These are phyloP conservation scores for Phytophthora hibernalis DNA, from an alignment of 352 stramenopile species.

Conservation along the genomic window DNA sequence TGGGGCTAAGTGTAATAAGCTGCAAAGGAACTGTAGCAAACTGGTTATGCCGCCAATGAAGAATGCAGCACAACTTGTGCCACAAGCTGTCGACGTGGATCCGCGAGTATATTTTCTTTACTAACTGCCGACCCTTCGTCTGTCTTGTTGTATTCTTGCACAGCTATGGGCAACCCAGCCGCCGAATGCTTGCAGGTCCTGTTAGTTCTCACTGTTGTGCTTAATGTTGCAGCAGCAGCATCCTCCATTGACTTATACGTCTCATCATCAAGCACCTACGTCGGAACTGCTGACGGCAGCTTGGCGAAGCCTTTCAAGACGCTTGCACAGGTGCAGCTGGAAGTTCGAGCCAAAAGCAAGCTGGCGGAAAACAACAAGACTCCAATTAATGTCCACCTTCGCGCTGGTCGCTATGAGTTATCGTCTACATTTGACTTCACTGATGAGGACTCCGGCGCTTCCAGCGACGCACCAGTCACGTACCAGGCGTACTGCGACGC, in stretches of 20 bases:
- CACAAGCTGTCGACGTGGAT: neutral
- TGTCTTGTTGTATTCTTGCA: conserved; percentile 1
- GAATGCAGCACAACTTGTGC: neutral
- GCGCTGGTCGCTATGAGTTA: conserved; percentile 62
- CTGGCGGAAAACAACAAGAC: conserved; percentile 24
- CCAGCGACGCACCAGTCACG: conserved; percentile 42
- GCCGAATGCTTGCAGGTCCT: neutral
- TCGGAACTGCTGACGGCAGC: conserved; percentile 50
- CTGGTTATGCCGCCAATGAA: conserved; percentile 18
- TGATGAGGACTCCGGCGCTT: conserved; percentile 47
- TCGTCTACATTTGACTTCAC: conserved; percentile 62
- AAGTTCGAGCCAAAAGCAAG: conserved; percentile 42
- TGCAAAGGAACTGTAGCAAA: conserved; percentile 13
- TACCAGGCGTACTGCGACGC: conserved; percentile 81
- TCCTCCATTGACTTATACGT: conserved; percentile 61
- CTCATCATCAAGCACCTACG: conserved; percentile 52
- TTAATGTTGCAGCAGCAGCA: neutral
- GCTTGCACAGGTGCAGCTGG: conserved; percentile 51
- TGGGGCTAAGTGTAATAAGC: conserved; percentile 11
- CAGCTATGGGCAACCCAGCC: neutral
- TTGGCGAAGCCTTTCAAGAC: conserved; percentile 59
- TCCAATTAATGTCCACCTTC: conserved; percentile 69
- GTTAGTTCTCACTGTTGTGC: conserved; percentile 6
- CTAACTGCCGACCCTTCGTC: conserved; percentile 32
- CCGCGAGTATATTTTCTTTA: conserved; percentile 12